phyloP scores from a whole-genome alignment of 352 stramenopile genomes.

The Stramenopiles sp. region DNA sequence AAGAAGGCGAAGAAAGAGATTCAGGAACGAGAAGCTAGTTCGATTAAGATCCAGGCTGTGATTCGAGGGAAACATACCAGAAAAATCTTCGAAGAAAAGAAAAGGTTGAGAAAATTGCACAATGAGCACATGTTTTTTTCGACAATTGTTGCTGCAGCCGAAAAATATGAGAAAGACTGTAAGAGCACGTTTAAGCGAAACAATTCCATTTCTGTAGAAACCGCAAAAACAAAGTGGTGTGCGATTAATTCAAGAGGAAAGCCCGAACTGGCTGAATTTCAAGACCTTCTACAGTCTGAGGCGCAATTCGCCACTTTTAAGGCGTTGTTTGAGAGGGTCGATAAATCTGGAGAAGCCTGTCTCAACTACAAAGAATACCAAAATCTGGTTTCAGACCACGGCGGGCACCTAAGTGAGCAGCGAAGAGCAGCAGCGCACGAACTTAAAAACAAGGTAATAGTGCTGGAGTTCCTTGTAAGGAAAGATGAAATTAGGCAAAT shows the following conservation, averaged over 20 bases:
- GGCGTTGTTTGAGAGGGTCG: neutral
- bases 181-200: neutral
- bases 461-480: neutral
- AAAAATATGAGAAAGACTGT: neutral
- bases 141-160: neutral
- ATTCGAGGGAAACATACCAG: neutral
- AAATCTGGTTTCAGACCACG: neutral
- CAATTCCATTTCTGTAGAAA: neutral
- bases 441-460: neutral
- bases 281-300: neutral
- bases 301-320: neutral
- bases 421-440: neutral
- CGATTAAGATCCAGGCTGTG: neutral
- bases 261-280: neutral
- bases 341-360: neutral
- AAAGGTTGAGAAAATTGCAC: too few species aligned
- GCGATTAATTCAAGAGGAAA: neutral
- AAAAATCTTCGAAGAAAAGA: neutral
- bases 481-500: neutral
- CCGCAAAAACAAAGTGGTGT: neutral
- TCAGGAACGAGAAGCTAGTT: neutral
- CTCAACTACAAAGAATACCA: neutral
- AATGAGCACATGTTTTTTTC: too few species aligned
- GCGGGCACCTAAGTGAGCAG: neutral
- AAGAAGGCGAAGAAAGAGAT: neutral